phyloP scores from a whole-genome alignment of 371 early-diverging fungal species.

The Vavraia culicis region DNA sequence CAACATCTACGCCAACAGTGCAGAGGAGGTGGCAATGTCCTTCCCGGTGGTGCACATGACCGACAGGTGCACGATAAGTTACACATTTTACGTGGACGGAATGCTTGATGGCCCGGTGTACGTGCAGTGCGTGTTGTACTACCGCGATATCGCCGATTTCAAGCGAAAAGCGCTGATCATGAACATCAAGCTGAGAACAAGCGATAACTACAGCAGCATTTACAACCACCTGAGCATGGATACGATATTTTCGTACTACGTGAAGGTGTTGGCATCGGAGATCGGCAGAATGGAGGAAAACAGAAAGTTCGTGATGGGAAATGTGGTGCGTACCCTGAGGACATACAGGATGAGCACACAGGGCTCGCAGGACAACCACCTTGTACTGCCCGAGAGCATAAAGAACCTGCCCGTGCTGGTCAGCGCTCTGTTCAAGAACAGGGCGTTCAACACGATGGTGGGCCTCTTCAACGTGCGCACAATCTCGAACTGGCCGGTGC shows the following conservation, averaged over 20 bases:
- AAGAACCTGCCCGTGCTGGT: conserved; percentile 40
- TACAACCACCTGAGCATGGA: conserved; percentile 35
- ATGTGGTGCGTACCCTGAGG: conserved; percentile 23
- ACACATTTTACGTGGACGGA: conserved; percentile 14
- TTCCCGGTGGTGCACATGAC: conserved; percentile 14
- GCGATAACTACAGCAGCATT: conserved; percentile 17
- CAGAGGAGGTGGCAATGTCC: conserved; percentile 5
- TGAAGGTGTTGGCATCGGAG: conserved; percentile 33
- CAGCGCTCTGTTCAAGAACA: conserved; percentile 34
- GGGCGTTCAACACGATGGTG: conserved; percentile 14
- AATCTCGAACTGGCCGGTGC: conserved; percentile 22
- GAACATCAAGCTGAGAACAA: conserved; percentile 29
- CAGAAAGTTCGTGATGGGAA: conserved; percentile 23
- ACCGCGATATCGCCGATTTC: conserved; percentile 26
- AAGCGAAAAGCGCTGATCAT: conserved; percentile 20
- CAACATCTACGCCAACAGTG: conserved; percentile 13
- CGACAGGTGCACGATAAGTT: conserved; percentile 7
- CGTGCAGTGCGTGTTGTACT: conserved; percentile 36
- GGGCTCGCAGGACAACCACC: conserved; percentile 30
- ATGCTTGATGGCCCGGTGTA: conserved; percentile 15
- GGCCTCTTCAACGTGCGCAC: conserved; percentile 6
- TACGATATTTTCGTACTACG: conserved; percentile 33
- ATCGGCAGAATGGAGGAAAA: conserved; percentile 16
- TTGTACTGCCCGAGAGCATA: conserved; percentile 41
- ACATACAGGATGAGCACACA: conserved; percentile 37